phyloP scores from a whole-genome alignment of 2,329 filamentous ascomycete genomes.

The Talaromyces amestolkiae region DNA sequence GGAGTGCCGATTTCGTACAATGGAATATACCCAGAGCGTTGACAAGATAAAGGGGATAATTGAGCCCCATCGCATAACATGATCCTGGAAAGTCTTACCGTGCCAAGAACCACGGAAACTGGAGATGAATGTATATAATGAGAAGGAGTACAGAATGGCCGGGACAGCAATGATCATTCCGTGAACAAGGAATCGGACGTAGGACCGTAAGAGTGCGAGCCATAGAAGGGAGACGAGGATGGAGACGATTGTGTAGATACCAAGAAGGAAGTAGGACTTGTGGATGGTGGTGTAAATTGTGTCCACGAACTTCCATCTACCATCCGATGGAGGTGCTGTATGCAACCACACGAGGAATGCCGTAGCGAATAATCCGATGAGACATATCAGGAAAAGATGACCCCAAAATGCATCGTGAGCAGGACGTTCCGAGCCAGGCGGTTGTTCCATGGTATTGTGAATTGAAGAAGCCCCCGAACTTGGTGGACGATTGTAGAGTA shows the following conservation, averaged over 20 bases:
- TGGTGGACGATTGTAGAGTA: slow-evolving; percentile 46
- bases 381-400: slow-evolving; percentile 79
- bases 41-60: slow-evolving; percentile 72
- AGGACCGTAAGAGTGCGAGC: slow-evolving; percentile 83
- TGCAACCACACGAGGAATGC: slow-evolving; percentile 89
- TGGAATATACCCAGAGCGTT: slow-evolving; percentile 77
- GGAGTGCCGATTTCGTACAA: slow-evolving; percentile 75
- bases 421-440: slow-evolving; percentile 64
- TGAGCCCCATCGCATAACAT: slow-evolving; percentile 82
- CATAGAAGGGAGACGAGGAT: slow-evolving; percentile 84
- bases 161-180: slow-evolving; percentile 81
- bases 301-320: slow-evolving; percentile 72
- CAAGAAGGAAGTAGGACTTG: slow-evolving; percentile 82
- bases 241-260: slow-evolving; percentile 87
- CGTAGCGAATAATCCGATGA: slow-evolving; percentile 81
- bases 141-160: slow-evolving; percentile 81
- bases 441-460: slow-evolving; percentile 56
- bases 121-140: slow-evolving; percentile 83
- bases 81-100: slow-evolving; percentile 79
- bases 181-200: slow-evolving; percentile 79
- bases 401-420: slow-evolving; percentile 89
- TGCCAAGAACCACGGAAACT: slow-evolving; percentile 77
- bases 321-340: slow-evolving; percentile 67
- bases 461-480: slow-evolving; percentile 55
- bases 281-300: slow-evolving; percentile 90